phyloP scores from a whole-genome alignment of 2,329 filamentous ascomycete species.

The Fusarium sp. region DNA sequence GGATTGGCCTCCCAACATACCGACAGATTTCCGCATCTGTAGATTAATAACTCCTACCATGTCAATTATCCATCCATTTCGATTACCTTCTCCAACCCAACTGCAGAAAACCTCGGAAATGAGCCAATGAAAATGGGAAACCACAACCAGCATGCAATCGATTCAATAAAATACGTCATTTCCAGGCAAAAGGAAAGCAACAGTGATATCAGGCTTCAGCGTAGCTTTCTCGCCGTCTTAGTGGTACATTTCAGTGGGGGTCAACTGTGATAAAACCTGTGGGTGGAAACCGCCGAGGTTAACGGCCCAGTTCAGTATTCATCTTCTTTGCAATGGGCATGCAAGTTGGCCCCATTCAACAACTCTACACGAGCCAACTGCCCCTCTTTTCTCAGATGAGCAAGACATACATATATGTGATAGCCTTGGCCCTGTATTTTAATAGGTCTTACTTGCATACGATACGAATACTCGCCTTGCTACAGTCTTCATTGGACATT shows the following conservation, averaged over 20 bases:
- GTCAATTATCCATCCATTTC: neutral
- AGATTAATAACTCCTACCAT: neutral
- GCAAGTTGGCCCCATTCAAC: neutral
- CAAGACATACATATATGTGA: neutral
- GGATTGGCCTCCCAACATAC: neutral
- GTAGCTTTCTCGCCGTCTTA: neutral
- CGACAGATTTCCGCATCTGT: neutral
- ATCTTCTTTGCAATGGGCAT: neutral
- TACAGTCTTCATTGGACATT: neutral
- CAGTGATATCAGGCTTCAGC: neutral
- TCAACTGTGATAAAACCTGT: slow-evolving; percentile 3
- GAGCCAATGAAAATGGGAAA: neutral
- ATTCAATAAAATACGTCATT: slow-evolving; percentile 6
- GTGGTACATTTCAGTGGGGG: neutral
- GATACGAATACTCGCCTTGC: neutral
- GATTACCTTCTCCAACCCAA: neutral
- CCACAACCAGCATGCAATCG: neutral
- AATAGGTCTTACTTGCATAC: neutral
- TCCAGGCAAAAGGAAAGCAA: neutral
- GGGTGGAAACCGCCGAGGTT: neutral
- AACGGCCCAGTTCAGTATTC: neutral
- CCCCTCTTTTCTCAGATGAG: neutral
- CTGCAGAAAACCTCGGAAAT: neutral
- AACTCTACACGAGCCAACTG: neutral
- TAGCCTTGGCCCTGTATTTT: no score